These are phyloP conservation scores for Tulasnella calospora DNA, from an alignment of 768 basidiomycete species.

Conservation along the genomic window DNA sequence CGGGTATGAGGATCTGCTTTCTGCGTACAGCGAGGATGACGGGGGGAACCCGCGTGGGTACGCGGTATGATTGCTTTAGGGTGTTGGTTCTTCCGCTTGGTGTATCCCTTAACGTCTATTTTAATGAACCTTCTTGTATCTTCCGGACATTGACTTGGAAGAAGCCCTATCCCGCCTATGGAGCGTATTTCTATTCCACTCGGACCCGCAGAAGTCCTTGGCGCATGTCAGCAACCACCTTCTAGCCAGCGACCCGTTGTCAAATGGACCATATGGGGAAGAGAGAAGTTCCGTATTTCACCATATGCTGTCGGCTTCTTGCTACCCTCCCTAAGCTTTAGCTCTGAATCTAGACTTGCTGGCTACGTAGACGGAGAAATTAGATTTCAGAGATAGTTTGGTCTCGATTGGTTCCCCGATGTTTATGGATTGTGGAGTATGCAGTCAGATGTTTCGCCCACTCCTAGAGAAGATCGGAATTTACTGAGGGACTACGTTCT, in stretches of 20 bases:
- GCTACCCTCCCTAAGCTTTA: too few relatives aligned
- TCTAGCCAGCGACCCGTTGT: neutral
- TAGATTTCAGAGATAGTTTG: too few relatives aligned
- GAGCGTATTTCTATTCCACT: neutral
- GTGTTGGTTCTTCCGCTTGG: neutral
- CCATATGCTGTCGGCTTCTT: too few relatives aligned
- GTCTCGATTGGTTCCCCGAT: too few relatives aligned
- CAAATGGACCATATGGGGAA: too few relatives aligned
- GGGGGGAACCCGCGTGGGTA: neutral
- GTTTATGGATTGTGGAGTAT: too few relatives aligned
- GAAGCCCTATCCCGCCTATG: neutral
- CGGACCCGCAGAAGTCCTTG: neutral
- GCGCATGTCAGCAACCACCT: neutral
- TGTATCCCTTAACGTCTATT: neutral
- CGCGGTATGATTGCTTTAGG: neutral
- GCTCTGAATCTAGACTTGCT: too few relatives aligned
- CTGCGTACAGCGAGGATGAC: slow-evolving; percentile 28
- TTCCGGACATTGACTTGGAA: neutral
- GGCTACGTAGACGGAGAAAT: too few relatives aligned
- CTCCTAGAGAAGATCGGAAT: too few relatives aligned
- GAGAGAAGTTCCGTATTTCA: neutral
- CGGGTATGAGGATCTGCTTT: slow-evolving; percentile 25
- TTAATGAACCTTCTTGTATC: slow-evolving; percentile 5
- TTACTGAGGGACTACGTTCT: too few relatives aligned
- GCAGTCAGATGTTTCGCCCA: too few relatives aligned